A percentile compares a stretch with the other conserved stretches of the same genome.
Evolutionary conservation across 2,329 filamentous ascomycete species (phyloP).

Genomic region (Cladophialophora immunda): DNA sequence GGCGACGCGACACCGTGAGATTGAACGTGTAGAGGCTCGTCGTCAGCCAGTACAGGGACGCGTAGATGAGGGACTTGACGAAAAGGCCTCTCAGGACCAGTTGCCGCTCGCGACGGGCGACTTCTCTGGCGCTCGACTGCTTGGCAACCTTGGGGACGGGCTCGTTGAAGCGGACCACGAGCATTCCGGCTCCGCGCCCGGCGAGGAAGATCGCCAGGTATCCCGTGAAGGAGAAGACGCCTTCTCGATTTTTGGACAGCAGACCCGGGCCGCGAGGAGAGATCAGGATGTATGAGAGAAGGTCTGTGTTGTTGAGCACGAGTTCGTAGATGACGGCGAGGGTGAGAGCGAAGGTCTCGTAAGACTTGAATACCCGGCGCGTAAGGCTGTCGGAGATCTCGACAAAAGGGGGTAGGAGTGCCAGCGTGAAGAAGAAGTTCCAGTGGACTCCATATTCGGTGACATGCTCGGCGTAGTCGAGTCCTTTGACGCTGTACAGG

Average conservation of each 20-base stretch:
- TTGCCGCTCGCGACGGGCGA: constrained; percentile 27
- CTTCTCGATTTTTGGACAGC: constrained; percentile 90
- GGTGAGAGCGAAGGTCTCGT: constrained; percentile 75
- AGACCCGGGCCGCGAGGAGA: constrained; percentile 78
- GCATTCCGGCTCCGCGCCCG: constrained; percentile 83
- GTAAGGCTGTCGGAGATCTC: constrained; percentile 77
- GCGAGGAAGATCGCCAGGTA: constrained; percentile 95
- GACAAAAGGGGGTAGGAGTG: constrained; percentile 85
- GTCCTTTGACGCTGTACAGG: constrained; percentile 86
- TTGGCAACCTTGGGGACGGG: not conserved
- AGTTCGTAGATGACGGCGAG: constrained; percentile 77
- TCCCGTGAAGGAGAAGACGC: constrained; percentile 91
- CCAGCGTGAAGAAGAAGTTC: constrained; percentile 99
- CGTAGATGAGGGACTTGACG: constrained; percentile 64
- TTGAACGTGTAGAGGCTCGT: constrained; percentile 74
- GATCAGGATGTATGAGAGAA: constrained; percentile 83
- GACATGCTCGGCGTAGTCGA: constrained; percentile 97
- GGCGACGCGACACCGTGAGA: constrained; percentile 80
- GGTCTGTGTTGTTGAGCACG: constrained; percentile 75
- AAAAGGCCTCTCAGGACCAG: constrained; percentile 28
- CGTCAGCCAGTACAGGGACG: constrained; percentile 71
- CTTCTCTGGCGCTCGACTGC: not conserved
- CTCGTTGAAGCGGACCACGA: constrained; percentile 64
- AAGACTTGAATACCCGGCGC: constrained; percentile 71
- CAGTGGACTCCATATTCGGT: constrained; percentile 98